Conservation (phyloP, 805 yeast genomes). For the Candida piceae region DNA sequence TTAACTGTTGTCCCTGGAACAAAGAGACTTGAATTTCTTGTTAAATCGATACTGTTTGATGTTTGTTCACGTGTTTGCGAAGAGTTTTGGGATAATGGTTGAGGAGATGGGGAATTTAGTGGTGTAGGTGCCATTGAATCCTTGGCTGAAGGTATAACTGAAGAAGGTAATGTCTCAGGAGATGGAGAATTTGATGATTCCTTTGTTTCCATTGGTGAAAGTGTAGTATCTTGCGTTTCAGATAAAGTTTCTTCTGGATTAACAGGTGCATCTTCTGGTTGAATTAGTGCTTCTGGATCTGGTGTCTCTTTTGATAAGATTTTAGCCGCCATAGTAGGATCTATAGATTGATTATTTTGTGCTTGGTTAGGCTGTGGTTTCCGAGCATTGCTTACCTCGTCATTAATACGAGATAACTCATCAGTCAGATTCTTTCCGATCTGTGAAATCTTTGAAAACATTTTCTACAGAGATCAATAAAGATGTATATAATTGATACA, state of each 20-base stretch:
- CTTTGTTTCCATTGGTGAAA: no score
- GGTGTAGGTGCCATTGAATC: neutral
- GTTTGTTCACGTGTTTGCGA: neutral
- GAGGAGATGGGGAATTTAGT: constrained; percentile 4
- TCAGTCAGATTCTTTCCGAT: constrained; percentile 59
- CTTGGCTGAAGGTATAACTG: neutral
- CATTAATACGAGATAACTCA: constrained; percentile 40
- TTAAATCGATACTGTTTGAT: neutral
- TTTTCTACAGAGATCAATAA: constrained; percentile 11
- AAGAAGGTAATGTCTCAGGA: neutral
- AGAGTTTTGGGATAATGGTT: constrained; percentile 10
- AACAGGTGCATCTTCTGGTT: constrained; percentile 36
- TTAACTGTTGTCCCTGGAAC: constrained; percentile 30
- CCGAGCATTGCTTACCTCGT: constrained; percentile 23
- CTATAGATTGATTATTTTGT: constrained; percentile 10
- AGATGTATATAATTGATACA: no score
- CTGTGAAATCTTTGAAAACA: constrained; percentile 58
- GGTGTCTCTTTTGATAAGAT: constrained; percentile 43
- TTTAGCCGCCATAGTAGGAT: constrained; percentile 25
- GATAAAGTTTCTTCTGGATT: constrained; percentile 1
- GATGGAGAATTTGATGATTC: neutral
- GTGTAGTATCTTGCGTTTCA: neutral
- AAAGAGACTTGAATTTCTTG: constrained; percentile 1
- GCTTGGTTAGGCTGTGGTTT: constrained; percentile 14
- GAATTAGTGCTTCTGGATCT: constrained; percentile 37